phyloP scores from a whole-genome alignment of 768 basidiomycete genomes.

The Sarcomyxa edulis region DNA sequence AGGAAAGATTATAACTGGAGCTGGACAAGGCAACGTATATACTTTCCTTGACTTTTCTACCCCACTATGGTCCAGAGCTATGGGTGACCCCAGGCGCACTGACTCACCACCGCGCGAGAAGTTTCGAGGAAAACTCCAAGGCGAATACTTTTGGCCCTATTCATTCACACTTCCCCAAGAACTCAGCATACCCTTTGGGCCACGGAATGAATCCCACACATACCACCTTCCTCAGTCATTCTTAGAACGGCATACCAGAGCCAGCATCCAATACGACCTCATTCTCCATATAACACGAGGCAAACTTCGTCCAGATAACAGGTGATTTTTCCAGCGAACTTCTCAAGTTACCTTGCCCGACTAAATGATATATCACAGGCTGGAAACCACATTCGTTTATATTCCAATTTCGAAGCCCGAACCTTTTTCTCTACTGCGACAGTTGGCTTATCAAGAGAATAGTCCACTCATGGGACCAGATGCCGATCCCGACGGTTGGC shows the following conservation, averaged over 20 bases:
- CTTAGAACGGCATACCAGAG: slow-evolving; percentile 29
- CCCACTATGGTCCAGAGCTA: slow-evolving; percentile 31
- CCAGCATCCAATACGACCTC: slow-evolving; percentile 30
- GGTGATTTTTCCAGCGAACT: slow-evolving; percentile 16
- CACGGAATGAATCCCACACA: slow-evolving; percentile 14
- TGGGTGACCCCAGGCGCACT: slow-evolving; percentile 22
- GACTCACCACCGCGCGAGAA: slow-evolving; percentile 1
- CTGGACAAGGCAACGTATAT: slow-evolving; percentile 27
- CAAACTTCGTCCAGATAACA: slow-evolving; percentile 28
- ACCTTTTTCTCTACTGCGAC: slow-evolving; percentile 39
- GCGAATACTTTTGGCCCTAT: slow-evolving; percentile 32
- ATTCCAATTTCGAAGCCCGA: slow-evolving; percentile 42
- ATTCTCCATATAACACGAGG: slow-evolving; percentile 24
- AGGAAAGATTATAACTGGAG: slow-evolving; percentile 32
- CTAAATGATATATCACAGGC: slow-evolving; percentile 19
- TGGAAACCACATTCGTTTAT: slow-evolving; percentile 50
- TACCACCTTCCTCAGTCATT: slow-evolving; percentile 33
- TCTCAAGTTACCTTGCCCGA: neutral
- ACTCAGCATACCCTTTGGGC: slow-evolving; percentile 16
- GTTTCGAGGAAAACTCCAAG: slow-evolving; percentile 26
- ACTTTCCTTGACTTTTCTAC: slow-evolving; percentile 27
- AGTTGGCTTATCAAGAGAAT: slow-evolving; percentile 42
- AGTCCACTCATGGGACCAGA: slow-evolving; percentile 37
- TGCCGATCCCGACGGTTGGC: slow-evolving; percentile 49
- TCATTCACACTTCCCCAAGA: slow-evolving; percentile 34